Evolutionary conservation across 257 asterid genomes (phyloP).

Genomic region (Petunia secreta): DNA sequence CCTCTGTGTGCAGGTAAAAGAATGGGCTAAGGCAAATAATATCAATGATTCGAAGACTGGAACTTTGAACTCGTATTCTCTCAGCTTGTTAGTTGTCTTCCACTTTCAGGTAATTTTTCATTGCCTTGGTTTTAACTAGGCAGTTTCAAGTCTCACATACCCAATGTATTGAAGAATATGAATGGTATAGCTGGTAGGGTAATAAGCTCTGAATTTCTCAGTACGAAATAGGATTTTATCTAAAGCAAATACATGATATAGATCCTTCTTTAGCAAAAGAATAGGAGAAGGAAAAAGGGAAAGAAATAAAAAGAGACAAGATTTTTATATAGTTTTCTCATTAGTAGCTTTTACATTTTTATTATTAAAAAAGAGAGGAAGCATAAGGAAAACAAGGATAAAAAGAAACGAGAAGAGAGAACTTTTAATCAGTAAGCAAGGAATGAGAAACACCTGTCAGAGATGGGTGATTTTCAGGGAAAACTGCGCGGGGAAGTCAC

Average conservation of each 20-base stretch:
- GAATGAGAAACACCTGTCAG: conserved; percentile 4
- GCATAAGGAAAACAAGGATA: neutral
- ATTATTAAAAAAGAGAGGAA: neutral
- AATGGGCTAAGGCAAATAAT: conserved; percentile 86
- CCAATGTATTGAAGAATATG: neutral
- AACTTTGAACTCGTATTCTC: conserved; percentile 77
- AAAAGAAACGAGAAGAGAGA: conserved; percentile 13
- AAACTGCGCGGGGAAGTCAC: neutral
- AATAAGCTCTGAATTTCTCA: neutral
- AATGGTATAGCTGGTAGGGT: neutral
- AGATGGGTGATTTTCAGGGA: conserved; percentile 14
- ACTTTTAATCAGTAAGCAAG: conserved; percentile 23
- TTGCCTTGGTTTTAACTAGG: conserved; percentile 18
- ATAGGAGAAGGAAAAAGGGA: neutral
- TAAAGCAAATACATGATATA: conserved; percentile 15
- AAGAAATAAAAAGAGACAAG: neutral
- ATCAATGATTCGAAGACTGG: conserved; percentile 86
- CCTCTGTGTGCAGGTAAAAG: conserved; percentile 77
- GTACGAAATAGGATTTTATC: neutral
- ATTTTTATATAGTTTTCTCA: neutral
- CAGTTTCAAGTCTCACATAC: neutral
- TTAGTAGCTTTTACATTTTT: neutral
- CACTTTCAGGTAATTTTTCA: conserved; percentile 81
- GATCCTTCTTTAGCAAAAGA: conserved; percentile 14
- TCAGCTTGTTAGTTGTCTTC: conserved; percentile 83